These are phyloP conservation scores for Aspergillus sp. DNA, from an alignment of 2,329 filamentous ascomycete species.

Conservation along the genomic window DNA sequence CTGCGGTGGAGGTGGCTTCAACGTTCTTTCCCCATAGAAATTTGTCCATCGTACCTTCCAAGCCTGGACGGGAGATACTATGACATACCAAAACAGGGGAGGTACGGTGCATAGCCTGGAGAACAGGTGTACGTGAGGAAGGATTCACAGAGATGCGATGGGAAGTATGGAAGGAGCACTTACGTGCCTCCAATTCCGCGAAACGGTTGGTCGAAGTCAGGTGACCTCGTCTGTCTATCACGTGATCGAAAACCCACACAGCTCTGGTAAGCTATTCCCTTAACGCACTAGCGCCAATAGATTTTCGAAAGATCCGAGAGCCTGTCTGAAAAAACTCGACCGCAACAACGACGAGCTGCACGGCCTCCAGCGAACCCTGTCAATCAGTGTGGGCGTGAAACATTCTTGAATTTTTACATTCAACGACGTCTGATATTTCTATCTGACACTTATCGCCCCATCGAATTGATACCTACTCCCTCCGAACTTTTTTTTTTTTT, in stretches of 20 bases:
- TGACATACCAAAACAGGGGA: background rate
- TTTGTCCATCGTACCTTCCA: background rate
- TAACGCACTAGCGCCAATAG: constrained; percentile 31
- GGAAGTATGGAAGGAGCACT: too few relatives aligned
- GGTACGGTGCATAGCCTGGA: background rate
- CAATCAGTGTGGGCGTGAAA: constrained; percentile 27
- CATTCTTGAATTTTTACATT: constrained; percentile 12
- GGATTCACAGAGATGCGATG: too few relatives aligned
- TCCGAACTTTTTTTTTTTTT: constrained; percentile 16
- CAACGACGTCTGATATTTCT: background rate
- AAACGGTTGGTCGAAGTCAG: background rate
- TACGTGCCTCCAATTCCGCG: too few relatives aligned
- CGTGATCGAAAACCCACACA: constrained; percentile 28
- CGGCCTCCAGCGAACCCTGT: constrained; percentile 34
- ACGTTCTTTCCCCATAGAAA: background rate
- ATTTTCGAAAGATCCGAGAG: constrained; percentile 43
- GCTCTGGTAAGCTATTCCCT: constrained; percentile 22
- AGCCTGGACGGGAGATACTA: background rate
- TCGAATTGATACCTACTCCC: constrained; percentile 10
- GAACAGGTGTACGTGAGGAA: too few relatives aligned
- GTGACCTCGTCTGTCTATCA: constrained; percentile 16
- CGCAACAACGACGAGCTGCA: constrained; percentile 38
- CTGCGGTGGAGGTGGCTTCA: background rate
- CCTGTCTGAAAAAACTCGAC: constrained; percentile 40
- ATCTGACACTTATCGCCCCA: constrained; percentile 3